These are phyloP conservation scores for Anisogramma anomala DNA, from an alignment of 2,329 filamentous ascomycete species.

Conservation along the genomic window DNA sequence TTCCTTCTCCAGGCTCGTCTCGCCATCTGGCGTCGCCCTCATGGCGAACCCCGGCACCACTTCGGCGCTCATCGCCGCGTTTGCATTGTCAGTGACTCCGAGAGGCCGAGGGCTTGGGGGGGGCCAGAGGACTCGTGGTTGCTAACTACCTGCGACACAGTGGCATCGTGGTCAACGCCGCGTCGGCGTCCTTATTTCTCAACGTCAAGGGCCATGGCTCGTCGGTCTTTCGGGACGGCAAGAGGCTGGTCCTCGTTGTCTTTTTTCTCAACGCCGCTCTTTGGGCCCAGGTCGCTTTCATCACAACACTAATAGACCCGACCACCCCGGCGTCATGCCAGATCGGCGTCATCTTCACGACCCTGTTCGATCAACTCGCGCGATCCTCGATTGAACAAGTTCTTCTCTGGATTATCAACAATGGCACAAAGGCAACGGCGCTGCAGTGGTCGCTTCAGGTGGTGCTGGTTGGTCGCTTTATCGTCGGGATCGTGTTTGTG, in stretches of 20 bases:
- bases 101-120: neutral
- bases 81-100: conserved; percentile 38
- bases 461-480: conserved; percentile 35
- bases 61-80: conserved; percentile 41
- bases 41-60: conserved; percentile 36
- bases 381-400: conserved; percentile 43
- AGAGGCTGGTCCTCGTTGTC: conserved; percentile 51
- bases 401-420: conserved; percentile 38
- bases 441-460: conserved; percentile 33
- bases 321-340: conserved; percentile 36
- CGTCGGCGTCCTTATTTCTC: conserved; percentile 35
- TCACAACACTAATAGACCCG: conserved; percentile 35
- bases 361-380: conserved; percentile 46
- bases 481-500: conserved; percentile 42
- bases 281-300: conserved; percentile 43
- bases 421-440: conserved; percentile 24
- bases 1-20: conserved; percentile 20
- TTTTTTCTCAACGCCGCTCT: conserved; percentile 40
- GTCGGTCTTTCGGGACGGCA: conserved; percentile 41
- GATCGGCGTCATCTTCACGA: conserved; percentile 38
- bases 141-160: conserved; percentile 21
- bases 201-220: conserved; percentile 36
- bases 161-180: conserved; percentile 43
- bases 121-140: neutral
- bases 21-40: conserved; percentile 21